Evolutionary conservation across 2,329 filamentous ascomycete species (phyloP), one percentile per base, ranked within the genome.

Genomic region (Aspergillus novofumigatus): DNA sequence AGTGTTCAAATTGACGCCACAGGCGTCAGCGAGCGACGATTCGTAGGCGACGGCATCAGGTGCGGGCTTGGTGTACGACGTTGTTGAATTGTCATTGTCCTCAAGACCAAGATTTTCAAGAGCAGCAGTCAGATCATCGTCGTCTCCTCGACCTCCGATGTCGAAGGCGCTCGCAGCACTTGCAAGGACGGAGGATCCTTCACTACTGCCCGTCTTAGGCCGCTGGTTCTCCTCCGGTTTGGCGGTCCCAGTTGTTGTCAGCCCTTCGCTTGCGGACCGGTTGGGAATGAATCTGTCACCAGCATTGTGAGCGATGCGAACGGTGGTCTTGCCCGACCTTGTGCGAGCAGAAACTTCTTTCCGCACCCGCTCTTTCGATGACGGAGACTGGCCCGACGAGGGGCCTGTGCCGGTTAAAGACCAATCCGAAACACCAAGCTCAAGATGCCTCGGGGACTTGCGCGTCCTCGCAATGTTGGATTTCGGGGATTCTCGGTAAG

Each of bases 241-340:
- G 62, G 86, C 87, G 54, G 91, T 88, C 59, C 91, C 91, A 58
- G 84, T 84, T 65, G 92, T 92, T 69, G 87, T 82, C 70, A 96
- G 89, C 55, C 89, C 92, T 53, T 95, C 94, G 80, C 92, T 96
- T 63, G 92, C 90, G 51, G 84, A 84, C 32, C 94, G 89, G 81
- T 96, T 97, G 65, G 94, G 93, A 65, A 99, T 97, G 80, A 97
- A 99, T 53, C 94, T 88, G 75, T 99, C 94, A 42, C 87, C 91
- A 50, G 85, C 83, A 67, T 93, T 94, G 75, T 83, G 77, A 28
- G 80, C 72, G 67, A 83, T 78, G 55, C 85, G 87, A 57, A 92
- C 75, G 1, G 89, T 91, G 14, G 90, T 93, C 84, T 95, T 95
- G 69, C 75, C 75, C 28, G 74, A 65, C 53, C 79, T 77, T 66